phyloP scores from a whole-genome alignment of 1,139 yeast species.

The Sugiyamaella grinbergsii region DNA sequence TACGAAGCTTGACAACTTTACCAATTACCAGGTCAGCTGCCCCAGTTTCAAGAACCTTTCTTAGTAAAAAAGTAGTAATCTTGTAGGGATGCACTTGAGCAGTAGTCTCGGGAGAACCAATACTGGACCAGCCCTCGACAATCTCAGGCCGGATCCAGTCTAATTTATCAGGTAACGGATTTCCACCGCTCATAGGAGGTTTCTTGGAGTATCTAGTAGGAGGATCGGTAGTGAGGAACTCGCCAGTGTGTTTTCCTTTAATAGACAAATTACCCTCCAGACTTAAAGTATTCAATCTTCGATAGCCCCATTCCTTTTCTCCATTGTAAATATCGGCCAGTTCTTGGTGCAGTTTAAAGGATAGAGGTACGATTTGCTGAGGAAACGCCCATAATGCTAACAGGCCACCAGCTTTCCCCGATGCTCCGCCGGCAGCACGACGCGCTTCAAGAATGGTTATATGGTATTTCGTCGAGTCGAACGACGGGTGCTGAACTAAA shows the following conservation, averaged over 20 bases:
- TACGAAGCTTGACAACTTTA: constrained; percentile 51
- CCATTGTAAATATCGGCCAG: constrained; percentile 79
- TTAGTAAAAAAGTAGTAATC: constrained; percentile 78
- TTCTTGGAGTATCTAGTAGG: constrained; percentile 14
- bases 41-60: constrained; percentile 80
- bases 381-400: constrained; percentile 97
- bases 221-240: constrained; percentile 7
- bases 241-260: constrained; percentile 9
- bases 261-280: constrained; percentile 72
- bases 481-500: constrained; percentile 78
- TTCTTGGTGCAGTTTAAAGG: constrained; percentile 83
- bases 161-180: constrained; percentile 63
- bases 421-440: constrained; percentile 95
- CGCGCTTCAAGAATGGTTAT: constrained; percentile 89
- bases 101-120: constrained; percentile 86
- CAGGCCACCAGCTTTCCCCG: constrained; percentile 96
- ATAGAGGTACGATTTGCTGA: constrained; percentile 85
- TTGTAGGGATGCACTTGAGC: constrained; percentile 97
- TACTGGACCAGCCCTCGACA: constrained; percentile 71
- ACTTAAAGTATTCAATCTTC: constrained; percentile 83
- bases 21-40: constrained; percentile 85
- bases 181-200: constrained; percentile 20
- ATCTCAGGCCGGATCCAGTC: constrained; percentile 77
- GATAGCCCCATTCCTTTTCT: constrained; percentile 85
- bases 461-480: constrained; percentile 69